Conservation (phyloP, 345 rosid genomes). For the Hevea brasiliensis region DNA sequence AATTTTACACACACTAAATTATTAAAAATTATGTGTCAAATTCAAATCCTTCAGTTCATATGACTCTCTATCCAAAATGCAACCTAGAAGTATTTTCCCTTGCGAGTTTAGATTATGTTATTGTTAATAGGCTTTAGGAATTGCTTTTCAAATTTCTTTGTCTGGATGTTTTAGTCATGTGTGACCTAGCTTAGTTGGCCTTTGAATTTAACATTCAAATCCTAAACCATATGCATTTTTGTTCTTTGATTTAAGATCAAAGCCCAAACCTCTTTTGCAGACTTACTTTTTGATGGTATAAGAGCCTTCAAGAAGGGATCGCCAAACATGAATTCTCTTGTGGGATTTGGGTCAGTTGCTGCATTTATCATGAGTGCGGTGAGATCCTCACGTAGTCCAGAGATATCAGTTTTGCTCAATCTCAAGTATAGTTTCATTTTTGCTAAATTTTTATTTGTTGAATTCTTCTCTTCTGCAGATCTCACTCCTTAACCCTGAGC, state of each 20-base stretch:
- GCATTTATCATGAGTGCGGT: slow-evolving; percentile 85
- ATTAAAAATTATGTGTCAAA: too few species aligned
- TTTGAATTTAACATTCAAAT: slow-evolving; percentile 1
- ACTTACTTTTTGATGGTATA: slow-evolving; percentile 77
- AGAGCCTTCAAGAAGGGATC: slow-evolving; percentile 79
- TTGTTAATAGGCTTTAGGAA: neutral
- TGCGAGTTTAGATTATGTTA: neutral
- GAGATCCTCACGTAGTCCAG: slow-evolving; percentile 26
- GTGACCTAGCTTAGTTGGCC: neutral
- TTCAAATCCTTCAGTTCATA: too few species aligned
- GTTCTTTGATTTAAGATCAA: slow-evolving; percentile 10
- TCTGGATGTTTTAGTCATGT: neutral
- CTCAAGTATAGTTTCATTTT: neutral
- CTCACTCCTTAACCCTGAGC: slow-evolving; percentile 81
- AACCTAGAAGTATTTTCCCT: neutral
- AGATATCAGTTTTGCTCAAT: slow-evolving; percentile 12
- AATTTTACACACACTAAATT: too few species aligned
- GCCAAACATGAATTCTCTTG: slow-evolving; percentile 95
- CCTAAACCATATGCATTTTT: slow-evolving; percentile 3
- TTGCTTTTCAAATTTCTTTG: neutral
- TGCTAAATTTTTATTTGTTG: slow-evolving; percentile 8
- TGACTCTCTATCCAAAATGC: too few species aligned
- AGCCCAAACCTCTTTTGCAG: slow-evolving; percentile 41
- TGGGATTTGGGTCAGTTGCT: slow-evolving; percentile 83
- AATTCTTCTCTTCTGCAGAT: slow-evolving; percentile 43